Evolutionary conservation across 805 yeast species (phyloP), one percentile per base, ranked within the genome.

Genomic region (Candida insectorum): DNA sequence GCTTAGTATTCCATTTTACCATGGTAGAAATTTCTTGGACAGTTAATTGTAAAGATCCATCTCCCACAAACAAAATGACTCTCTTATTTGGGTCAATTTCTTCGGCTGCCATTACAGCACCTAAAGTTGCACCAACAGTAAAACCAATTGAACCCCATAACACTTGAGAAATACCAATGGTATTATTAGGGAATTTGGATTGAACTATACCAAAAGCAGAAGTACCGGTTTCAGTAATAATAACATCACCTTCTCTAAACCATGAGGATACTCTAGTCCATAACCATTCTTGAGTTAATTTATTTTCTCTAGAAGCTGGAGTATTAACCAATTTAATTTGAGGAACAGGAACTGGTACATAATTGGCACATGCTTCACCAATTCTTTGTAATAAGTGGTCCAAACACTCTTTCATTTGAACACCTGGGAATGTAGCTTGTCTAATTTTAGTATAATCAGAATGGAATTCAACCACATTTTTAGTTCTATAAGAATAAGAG

Each of bases 141-240:
- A 61, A 79, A 51, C 87, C 87, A 56, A 80, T 80, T 31, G 85
- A 79, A 49, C 86, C 85, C 84, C 85, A 81, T 50, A 81, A 64
- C 34, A 79, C 85, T 65, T 80, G 87, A 36, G 85, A 78, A 41
- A 80, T 79, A 57, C 85, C 85, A 44, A 71, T 63, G 26, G 77
- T 69, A 54, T 73, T 60, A 45, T 65, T 58, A 44, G 87, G 86
- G 75, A 75, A 79, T 54, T 72, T 73, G 18, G 84, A 65, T 55
- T 75, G 79, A 47, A 76, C 69, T 43, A 80, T 74, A 65, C 87
- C 87, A 51, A 80, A 80, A 33, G 84, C 80, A 26, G 86, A 76
- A 24, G 87, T 81, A 62, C 87, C 87, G 28, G 86, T 80, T 60
- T 81, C 87, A 35, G 84, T 72, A 45, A 81, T 69, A 41, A 80